These are phyloP conservation scores for Aspergillus fischeri DNA, from an alignment of 2,329 filamentous ascomycete genomes.

Conservation along the genomic window DNA sequence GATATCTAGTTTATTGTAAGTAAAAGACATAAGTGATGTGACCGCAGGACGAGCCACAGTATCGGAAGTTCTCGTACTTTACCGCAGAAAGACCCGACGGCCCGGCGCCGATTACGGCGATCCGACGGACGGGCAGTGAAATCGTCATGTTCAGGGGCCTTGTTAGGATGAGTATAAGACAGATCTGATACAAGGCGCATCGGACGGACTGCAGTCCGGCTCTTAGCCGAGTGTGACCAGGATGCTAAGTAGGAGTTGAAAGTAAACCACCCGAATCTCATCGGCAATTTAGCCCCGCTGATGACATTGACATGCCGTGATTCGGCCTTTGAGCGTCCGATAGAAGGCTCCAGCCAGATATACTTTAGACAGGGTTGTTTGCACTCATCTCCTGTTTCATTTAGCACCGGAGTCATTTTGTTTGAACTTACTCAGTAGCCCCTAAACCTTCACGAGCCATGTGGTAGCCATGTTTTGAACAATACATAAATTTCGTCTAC, in stretches of 20 bases:
- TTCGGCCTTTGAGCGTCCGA: neutral
- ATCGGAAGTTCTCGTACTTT: conserved; percentile 46
- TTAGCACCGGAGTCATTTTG: neutral
- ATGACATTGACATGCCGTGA: neutral
- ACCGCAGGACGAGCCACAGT: neutral
- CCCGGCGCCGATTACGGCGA: conserved; percentile 81
- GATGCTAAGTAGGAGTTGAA: neutral
- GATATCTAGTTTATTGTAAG: conserved; percentile 51
- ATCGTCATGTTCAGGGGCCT: conserved; percentile 14
- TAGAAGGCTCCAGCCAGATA: neutral
- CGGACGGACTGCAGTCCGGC: too few species aligned
- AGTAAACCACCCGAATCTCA: neutral
- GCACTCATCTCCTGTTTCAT: neutral
- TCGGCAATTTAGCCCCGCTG: neutral
- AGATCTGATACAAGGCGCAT: neutral
- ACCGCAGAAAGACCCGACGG: conserved; percentile 74
- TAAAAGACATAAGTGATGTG: neutral
- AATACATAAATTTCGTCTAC: conserved; percentile 1
- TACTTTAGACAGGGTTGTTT: neutral
- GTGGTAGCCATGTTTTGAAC: neutral
- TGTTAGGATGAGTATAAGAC: neutral
- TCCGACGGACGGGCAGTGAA: conserved; percentile 24
- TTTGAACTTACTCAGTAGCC: neutral
- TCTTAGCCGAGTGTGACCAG: too few species aligned
- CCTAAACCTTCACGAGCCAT: neutral